Conservation (phyloP, 2,329 filamentous ascomycete species). For the Catunica adiposa region DNA sequence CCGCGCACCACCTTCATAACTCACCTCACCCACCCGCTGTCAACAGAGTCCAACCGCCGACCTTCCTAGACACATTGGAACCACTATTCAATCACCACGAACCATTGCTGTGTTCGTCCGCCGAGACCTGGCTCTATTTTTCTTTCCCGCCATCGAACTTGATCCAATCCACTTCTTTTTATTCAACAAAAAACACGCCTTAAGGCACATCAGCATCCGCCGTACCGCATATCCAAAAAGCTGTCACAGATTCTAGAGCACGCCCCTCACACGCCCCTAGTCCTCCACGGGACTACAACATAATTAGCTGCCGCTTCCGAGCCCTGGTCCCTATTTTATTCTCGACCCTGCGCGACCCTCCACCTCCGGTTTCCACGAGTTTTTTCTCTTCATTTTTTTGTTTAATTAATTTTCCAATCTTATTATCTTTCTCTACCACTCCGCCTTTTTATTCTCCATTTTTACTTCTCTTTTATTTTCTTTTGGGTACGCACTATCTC, state of each 20-base stretch:
- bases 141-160: no score
- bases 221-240: not conserved
- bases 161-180: no score
- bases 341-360: constrained; percentile 9
- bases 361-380: constrained; percentile 1
- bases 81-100: not conserved
- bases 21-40: not conserved
- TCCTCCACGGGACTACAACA: not conserved
- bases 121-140: not conserved
- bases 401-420: constrained; percentile 9
- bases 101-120: not conserved
- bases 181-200: no score
- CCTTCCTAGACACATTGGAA: not conserved
- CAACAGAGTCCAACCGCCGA: not conserved
- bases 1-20: not conserved
- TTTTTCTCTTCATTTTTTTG: constrained; percentile 13
- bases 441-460: constrained; percentile 3
- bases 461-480: not conserved
- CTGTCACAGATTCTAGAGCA: not conserved
- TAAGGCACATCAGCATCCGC: no score
- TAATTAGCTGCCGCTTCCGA: constrained; percentile 9
- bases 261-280: not conserved
- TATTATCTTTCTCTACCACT: constrained; percentile 3
- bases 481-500: not conserved
- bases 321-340: constrained; percentile 8